Evolutionary conservation across 1,284 basidiomycete species (phyloP).

Genomic region (Moniliella sp.): DNA sequence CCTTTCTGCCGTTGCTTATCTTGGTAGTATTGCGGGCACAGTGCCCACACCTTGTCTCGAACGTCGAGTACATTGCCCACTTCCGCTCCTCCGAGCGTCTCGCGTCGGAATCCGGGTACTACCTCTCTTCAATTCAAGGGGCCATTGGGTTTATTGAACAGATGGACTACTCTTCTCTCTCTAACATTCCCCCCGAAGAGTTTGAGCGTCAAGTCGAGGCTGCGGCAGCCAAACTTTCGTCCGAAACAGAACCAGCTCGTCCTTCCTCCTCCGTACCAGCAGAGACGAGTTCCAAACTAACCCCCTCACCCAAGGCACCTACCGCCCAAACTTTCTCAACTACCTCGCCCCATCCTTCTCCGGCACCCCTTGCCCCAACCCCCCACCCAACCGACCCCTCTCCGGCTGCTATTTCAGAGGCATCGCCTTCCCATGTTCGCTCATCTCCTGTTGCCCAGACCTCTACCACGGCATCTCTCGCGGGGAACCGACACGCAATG

Average conservation of each 20-base stretch:
- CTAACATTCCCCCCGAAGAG: slow-evolving; percentile 70
- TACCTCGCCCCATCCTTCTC: too few species aligned
- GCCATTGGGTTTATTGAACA: slow-evolving; percentile 84
- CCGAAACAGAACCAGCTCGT: too few species aligned
- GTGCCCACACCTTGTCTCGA: slow-evolving; percentile 74
- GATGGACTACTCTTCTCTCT: slow-evolving; percentile 80
- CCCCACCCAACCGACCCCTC: not conserved
- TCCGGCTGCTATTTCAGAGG: not conserved
- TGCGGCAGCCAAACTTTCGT: too few species aligned
- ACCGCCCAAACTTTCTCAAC: too few species aligned
- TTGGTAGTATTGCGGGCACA: slow-evolving; percentile 80
- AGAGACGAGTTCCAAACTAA: too few species aligned
- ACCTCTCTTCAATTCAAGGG: slow-evolving; percentile 47
- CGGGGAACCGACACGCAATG: slow-evolving; percentile 4
- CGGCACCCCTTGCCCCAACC: not conserved
- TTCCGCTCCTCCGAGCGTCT: slow-evolving; percentile 73
- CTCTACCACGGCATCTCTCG: too few species aligned
- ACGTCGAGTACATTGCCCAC: slow-evolving; percentile 77
- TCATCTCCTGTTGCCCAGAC: too few species aligned
- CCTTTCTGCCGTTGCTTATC: slow-evolving; percentile 81
- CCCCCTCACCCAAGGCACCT: too few species aligned
- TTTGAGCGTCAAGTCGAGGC: slow-evolving; percentile 49
- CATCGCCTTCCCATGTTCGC: too few species aligned
- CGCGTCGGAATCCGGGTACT: slow-evolving; percentile 86
- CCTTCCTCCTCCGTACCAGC: not conserved